Conservation (phyloP, 1,284 basidiomycete species). For the Cryptococcus floricola region DNA sequence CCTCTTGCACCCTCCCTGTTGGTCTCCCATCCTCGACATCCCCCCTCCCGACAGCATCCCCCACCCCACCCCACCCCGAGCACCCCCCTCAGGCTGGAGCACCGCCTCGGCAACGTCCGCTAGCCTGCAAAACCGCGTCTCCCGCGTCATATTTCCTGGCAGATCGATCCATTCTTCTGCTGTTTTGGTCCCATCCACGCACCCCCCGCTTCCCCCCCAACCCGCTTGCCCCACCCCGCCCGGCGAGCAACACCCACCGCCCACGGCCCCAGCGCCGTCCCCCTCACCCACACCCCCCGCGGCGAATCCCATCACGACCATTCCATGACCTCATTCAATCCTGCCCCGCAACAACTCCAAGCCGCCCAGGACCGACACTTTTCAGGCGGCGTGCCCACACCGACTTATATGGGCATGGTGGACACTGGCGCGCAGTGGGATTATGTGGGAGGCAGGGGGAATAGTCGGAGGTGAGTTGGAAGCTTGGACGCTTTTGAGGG, state of each 20-base stretch:
- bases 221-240: neutral
- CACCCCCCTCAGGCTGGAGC: neutral
- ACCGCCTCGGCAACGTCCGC: too few relatives aligned
- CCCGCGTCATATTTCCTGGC: too few relatives aligned
- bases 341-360: slow-evolving; percentile 36
- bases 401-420: slow-evolving; percentile 59
- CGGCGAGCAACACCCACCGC: neutral
- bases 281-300: neutral
- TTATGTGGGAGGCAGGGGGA: slow-evolving; percentile 35
- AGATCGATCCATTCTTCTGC: too few relatives aligned
- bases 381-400: slow-evolving; percentile 50
- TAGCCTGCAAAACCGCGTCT: too few relatives aligned
- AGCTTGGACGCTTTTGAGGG: neutral
- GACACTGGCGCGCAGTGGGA: slow-evolving; percentile 49
- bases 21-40: neutral
- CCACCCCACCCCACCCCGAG: neutral
- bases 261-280: neutral
- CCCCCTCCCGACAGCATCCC: too few relatives aligned
- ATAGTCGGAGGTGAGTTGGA: slow-evolving; percentile 36
- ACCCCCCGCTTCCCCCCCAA: neutral
- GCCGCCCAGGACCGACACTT: slow-evolving; percentile 34
- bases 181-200: neutral
- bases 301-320: neutral
- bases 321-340: slow-evolving; percentile 42
- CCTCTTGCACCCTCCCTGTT: neutral